Evolutionary conservation across 768 basidiomycete genomes (phyloP), one percentile per base, ranked within the genome.

Genomic region (Suillus sp.): DNA sequence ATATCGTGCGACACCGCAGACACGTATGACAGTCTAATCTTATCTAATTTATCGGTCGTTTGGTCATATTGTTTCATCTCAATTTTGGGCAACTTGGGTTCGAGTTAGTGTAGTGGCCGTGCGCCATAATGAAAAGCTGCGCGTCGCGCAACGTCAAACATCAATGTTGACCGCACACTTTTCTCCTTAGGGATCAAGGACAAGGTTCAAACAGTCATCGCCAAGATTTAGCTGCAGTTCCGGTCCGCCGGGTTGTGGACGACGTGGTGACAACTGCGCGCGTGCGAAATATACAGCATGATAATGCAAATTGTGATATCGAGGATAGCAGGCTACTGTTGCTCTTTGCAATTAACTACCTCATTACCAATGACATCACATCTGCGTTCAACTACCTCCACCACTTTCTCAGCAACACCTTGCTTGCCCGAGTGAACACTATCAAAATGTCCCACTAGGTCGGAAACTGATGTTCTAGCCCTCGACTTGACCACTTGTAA

Each of bases 351-450:
- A 54, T 47, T 58, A 22, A 73, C 72, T 9, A 56, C 63, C 53
- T 60, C 80, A 66, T 86, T 86, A 67, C 85, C 83, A 22, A 84
- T 79, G 47, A 86, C 73, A 45, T 82, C 79, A 69, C 92, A 94
- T 69, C 80, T 83, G 68, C 94, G 87, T 62, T 78, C 71, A 14
- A 91, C 82, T 54, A 97, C 86, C 66, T 95, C 94, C 40, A 84
- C 66, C 25, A 96, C 80, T 77, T 95, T 97, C 69, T 88, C 88
- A 69, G 76, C 79, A 2, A 93, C 85, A 32, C 92, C 93, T 53
- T 71, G 79, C 71, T 84, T 83, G 30, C 75, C 73, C 48, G 68
- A 66, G 38, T 65, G 27, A 43, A 77, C 25, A 20, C 20, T 22
- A 34, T 69, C 67, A 72, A 76, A 62, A 11, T 66, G 55, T 18